Conservation (phyloP, 768 basidiomycete species). For the Lenzites betulinus region DNA sequence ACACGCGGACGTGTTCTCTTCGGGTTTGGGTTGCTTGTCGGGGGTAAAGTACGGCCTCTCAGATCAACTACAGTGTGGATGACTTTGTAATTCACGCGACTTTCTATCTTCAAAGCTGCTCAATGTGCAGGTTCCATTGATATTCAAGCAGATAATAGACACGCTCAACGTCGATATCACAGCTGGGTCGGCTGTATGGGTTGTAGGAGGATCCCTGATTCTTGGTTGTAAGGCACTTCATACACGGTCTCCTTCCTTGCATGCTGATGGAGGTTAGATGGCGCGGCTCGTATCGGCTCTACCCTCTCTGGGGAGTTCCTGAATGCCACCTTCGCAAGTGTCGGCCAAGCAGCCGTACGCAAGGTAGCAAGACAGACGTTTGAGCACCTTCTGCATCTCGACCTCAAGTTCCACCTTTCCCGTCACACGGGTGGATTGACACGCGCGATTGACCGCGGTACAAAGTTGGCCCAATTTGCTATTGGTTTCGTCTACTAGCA, state of each 20-base stretch:
- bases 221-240: constrained; percentile 74
- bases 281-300: constrained; percentile 85
- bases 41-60: constrained; percentile 72
- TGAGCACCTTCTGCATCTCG: constrained; percentile 86
- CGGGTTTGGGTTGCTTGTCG: constrained; percentile 77
- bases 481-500: not conserved
- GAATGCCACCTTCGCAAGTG: constrained; percentile 95
- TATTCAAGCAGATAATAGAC: constrained; percentile 94
- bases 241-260: not conserved
- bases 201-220: constrained; percentile 87
- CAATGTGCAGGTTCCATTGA: constrained; percentile 96
- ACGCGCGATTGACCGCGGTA: constrained; percentile 94
- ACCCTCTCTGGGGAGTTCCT: constrained; percentile 89
- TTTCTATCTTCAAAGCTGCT: constrained; percentile 52
- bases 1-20: constrained; percentile 81
- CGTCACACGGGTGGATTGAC: constrained; percentile 96
- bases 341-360: constrained; percentile 92
- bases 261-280: constrained; percentile 55
- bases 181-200: constrained; percentile 78
- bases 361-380: constrained; percentile 97
- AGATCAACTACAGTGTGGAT: not conserved
- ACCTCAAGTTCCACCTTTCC: constrained; percentile 89
- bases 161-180: constrained; percentile 83
- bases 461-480: constrained; percentile 60
- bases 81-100: not conserved